phyloP scores from a whole-genome alignment of 441 rosid species.

The Mallotus repandus region DNA sequence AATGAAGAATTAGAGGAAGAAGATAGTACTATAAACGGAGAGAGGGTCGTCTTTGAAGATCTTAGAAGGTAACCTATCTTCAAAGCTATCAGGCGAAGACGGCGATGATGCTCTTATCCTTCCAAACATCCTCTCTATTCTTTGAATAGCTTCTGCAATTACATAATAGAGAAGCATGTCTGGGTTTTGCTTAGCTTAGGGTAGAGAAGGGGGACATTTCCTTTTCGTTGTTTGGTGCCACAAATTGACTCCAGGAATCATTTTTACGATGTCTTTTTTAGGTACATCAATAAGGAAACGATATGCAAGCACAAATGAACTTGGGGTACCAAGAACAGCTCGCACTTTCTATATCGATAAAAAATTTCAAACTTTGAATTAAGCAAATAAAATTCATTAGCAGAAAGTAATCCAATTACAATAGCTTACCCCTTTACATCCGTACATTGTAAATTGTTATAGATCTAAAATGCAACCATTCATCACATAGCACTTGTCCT shows the following conservation, averaged over 20 bases:
- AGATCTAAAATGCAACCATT: neutral
- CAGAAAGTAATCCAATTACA: neutral
- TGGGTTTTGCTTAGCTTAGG: neutral
- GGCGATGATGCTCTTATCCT: constrained; percentile 72
- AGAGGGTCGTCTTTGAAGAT: constrained; percentile 76
- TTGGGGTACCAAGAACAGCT: constrained; percentile 39
- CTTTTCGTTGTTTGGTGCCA: constrained; percentile 26
- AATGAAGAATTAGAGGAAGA: neutral
- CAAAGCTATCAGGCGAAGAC: constrained; percentile 47
- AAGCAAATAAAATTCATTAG: neutral
- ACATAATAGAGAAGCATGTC: neutral
- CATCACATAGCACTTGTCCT: neutral
- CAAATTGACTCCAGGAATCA: neutral
- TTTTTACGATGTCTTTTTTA: constrained; percentile 6
- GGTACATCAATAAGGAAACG: constrained; percentile 56
- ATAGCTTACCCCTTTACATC: neutral
- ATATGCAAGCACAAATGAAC: constrained; percentile 56
- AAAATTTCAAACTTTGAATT: too few relatives aligned
- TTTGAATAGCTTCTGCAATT: too few relatives aligned
- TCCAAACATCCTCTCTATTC: constrained; percentile 49
- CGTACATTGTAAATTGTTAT: constrained; percentile 15
- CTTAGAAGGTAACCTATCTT: constrained; percentile 60
- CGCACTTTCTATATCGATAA: too few relatives aligned
- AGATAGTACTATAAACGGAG: constrained; percentile 64
- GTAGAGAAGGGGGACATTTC: neutral